Percentiles rank a stretch among this genome's conserved stretches.
These are phyloP conservation scores for Torulaspora franciscae DNA, from an alignment of 805 yeast genomes.

Conservation along the genomic window DNA sequence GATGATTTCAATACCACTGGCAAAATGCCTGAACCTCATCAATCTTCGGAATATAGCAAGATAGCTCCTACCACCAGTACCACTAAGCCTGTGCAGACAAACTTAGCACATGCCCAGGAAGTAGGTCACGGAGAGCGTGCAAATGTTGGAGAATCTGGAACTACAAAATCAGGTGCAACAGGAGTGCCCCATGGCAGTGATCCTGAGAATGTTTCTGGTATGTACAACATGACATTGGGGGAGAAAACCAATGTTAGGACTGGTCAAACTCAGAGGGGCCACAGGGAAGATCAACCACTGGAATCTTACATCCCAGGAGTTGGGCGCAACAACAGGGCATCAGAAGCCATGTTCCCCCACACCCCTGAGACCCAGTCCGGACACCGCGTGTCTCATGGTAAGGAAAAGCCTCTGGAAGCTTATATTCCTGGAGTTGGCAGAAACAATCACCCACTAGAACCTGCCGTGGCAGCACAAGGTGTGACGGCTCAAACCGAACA, in stretches of 20 bases:
- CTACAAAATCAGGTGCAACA: no score
- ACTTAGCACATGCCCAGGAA: neutral
- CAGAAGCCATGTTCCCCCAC: neutral
- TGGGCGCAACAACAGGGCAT: neutral
- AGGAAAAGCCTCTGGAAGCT: conserved; percentile 1
- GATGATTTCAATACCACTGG: conserved; percentile 4
- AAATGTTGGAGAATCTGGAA: no score
- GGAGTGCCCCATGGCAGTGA: neutral
- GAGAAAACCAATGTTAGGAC: conserved; percentile 6
- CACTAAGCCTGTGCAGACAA: conserved; percentile 9
- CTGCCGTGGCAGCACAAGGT: neutral
- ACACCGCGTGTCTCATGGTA: neutral
- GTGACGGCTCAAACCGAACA: neutral
- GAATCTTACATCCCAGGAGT: conserved; percentile 4
- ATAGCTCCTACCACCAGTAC: conserved; percentile 4
- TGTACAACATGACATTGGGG: conserved; percentile 5
- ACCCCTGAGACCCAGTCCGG: neutral
- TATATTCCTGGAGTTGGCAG: conserved; percentile 5
- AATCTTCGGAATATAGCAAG: conserved; percentile 2
- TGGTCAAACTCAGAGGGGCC: neutral
- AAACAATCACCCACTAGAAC: conserved; percentile 1
- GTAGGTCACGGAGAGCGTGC: no score
- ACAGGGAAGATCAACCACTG: conserved; percentile 1
- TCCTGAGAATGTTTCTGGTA: conserved; percentile 4
- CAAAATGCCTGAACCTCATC: conserved; percentile 7